A percentile compares a stretch with the other conserved stretches of the same genome.
Conservation (phyloP, 1,139 yeast species). For the Blastobotrys ciferrii region DNA sequence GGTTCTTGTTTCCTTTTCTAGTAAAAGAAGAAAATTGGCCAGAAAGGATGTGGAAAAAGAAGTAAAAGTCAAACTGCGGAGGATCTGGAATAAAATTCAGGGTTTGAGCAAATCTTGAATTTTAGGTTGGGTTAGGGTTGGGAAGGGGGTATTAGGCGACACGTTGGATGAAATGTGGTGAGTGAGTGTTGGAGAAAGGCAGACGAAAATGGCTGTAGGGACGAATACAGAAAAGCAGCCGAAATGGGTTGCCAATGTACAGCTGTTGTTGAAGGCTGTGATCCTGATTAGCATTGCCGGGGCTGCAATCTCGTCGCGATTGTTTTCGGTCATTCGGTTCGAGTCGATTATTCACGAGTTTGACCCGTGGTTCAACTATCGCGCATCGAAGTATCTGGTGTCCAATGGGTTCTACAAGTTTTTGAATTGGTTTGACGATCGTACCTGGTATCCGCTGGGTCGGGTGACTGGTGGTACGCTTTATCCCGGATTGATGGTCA, state of each 20-base stretch:
- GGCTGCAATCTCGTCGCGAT: conserved; percentile 87
- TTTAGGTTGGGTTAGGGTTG: background rate
- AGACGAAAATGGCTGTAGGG: conserved; percentile 1
- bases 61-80: no score
- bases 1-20: no score
- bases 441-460: conserved; percentile 99
- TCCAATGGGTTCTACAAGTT: conserved; percentile 83
- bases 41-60: no score
- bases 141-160: background rate
- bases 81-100: no score
- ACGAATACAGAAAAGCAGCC: background rate
- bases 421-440: conserved; percentile 96
- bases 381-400: conserved; percentile 91
- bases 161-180: background rate
- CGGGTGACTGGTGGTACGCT: conserved; percentile 98
- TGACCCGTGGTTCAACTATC: conserved; percentile 97
- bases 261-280: conserved; percentile 55
- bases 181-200: background rate
- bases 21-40: no score
- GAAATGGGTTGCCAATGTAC: conserved; percentile 23
- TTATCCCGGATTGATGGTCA: conserved; percentile 98
- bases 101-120: no score
- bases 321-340: conserved; percentile 59
- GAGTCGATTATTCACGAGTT: conserved; percentile 98
- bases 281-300: conserved; percentile 74